Conservation (phyloP, 1,284 basidiomycete genomes). For the Vanrija pseudolonga region DNA sequence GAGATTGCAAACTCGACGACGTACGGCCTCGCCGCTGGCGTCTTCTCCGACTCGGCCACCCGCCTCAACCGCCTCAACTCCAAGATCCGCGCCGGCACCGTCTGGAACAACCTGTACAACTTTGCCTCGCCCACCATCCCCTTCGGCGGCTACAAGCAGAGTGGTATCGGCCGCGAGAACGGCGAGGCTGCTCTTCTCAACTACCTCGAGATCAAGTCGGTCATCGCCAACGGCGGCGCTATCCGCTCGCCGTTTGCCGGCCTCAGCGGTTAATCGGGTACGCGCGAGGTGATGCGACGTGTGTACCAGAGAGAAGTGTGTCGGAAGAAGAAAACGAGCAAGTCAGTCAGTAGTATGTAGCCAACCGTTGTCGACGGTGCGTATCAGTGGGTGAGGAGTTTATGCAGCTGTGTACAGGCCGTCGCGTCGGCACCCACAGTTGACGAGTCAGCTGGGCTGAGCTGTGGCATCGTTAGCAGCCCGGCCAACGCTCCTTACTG, state of each 20-base stretch:
- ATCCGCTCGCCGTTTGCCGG: slow-evolving; percentile 15
- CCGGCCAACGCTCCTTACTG: too few relatives aligned
- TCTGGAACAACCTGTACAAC: slow-evolving; percentile 15
- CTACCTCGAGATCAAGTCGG: slow-evolving; percentile 16
- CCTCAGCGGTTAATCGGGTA: background rate
- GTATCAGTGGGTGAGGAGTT: too few relatives aligned
- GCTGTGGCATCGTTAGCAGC: too few relatives aligned
- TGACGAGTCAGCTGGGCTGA: too few relatives aligned
- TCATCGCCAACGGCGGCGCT: slow-evolving; percentile 48
- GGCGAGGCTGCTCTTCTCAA: slow-evolving; percentile 11
- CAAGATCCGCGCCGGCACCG: slow-evolving; percentile 78
- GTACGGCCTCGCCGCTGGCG: slow-evolving; percentile 81
- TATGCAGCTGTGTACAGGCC: too few relatives aligned
- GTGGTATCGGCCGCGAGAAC: slow-evolving; percentile 22
- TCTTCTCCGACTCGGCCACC: slow-evolving; percentile 78
- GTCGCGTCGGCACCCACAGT: too few relatives aligned
- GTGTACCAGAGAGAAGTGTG: background rate
- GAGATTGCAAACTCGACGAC: slow-evolving; percentile 73
- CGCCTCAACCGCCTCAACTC: slow-evolving; percentile 81
- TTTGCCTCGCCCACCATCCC: slow-evolving; percentile 7
- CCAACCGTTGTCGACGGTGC: too few relatives aligned
- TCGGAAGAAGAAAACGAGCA: background rate
- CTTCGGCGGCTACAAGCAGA: slow-evolving; percentile 22
- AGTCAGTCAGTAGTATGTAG: too few relatives aligned
- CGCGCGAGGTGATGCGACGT: background rate